Conservation (phyloP, 2,329 filamentous ascomycete species). For the Pyricularia sp. region DNA sequence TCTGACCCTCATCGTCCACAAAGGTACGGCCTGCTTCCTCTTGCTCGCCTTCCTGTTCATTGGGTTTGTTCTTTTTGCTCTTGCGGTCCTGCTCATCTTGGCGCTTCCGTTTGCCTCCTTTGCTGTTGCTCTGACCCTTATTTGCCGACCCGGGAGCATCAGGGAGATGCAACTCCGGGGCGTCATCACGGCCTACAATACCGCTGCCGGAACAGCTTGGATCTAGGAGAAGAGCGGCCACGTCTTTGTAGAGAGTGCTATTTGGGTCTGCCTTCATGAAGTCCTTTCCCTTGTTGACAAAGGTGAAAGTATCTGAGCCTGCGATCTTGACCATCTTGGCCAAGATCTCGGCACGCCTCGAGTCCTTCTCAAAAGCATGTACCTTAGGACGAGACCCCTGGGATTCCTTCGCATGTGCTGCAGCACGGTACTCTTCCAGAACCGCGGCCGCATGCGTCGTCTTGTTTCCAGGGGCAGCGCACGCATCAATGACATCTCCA, state of each 20-base stretch:
- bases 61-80: background rate
- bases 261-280: slow-evolving; percentile 68
- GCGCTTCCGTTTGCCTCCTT: slow-evolving; percentile 33
- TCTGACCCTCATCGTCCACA: slow-evolving; percentile 47
- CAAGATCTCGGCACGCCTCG: slow-evolving; percentile 61
- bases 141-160: slow-evolving; percentile 15
- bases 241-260: slow-evolving; percentile 51
- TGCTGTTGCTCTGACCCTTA: slow-evolving; percentile 3
- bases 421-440: slow-evolving; percentile 31
- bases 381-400: background rate
- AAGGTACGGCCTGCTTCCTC: slow-evolving; percentile 22
- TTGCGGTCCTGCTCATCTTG: slow-evolving; percentile 20
- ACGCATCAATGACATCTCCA: slow-evolving; percentile 82
- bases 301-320: slow-evolving; percentile 57
- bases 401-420: background rate
- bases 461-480: slow-evolving; percentile 93
- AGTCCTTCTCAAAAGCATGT: slow-evolving; percentile 68
- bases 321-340: slow-evolving; percentile 77
- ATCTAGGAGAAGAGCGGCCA: slow-evolving; percentile 78
- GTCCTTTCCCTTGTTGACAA: slow-evolving; percentile 65
- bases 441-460: slow-evolving; percentile 87
- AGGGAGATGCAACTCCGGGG: slow-evolving; percentile 56
- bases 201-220: slow-evolving; percentile 94
- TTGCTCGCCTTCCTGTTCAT: slow-evolving; percentile 18
- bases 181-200: slow-evolving; percentile 81